Percentiles rank a stretch among this genome's conserved stretches.
phyloP scores from a whole-genome alignment of 257 asterid genomes.

The Dorcoceras hygrometricum region DNA sequence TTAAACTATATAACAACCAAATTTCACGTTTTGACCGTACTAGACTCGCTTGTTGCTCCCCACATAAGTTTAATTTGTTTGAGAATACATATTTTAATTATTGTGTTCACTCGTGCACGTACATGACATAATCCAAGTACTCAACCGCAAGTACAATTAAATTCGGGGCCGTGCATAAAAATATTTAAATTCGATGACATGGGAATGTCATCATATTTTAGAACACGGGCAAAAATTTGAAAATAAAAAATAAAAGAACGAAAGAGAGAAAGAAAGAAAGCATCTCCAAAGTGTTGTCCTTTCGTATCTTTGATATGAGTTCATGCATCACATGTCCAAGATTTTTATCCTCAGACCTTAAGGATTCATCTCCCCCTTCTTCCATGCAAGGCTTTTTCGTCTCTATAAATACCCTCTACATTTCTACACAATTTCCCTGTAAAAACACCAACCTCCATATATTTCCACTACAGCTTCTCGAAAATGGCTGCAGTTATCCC shows the following conservation, averaged over 20 bases:
- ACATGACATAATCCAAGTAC: too few relatives aligned
- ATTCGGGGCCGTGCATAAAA: neutral
- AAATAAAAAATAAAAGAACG: too few relatives aligned
- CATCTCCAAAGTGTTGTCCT: neutral
- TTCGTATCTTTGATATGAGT: neutral
- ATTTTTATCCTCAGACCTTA: neutral
- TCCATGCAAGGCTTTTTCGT: neutral
- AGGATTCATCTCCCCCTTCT: neutral
- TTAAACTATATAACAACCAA: too few relatives aligned
- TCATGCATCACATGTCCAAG: conserved; percentile 1
- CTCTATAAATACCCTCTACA: neutral
- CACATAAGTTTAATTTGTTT: too few relatives aligned
- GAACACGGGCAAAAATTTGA: too few relatives aligned
- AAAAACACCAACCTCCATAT: neutral
- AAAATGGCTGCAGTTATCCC: neutral
- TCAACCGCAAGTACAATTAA: neutral
- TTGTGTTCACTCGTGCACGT: too few relatives aligned
- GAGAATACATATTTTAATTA: too few relatives aligned
- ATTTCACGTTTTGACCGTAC: too few relatives aligned
- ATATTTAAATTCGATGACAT: too few relatives aligned
- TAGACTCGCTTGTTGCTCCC: too few relatives aligned
- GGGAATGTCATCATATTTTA: too few relatives aligned
- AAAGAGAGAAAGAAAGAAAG: neutral
- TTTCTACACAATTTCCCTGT: conserved; percentile 4
- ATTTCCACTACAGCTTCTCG: neutral